These are phyloP conservation scores for Planoprotostelium fungivorum DNA, from an alignment of 78 protist genomes.

Conservation along the genomic window DNA sequence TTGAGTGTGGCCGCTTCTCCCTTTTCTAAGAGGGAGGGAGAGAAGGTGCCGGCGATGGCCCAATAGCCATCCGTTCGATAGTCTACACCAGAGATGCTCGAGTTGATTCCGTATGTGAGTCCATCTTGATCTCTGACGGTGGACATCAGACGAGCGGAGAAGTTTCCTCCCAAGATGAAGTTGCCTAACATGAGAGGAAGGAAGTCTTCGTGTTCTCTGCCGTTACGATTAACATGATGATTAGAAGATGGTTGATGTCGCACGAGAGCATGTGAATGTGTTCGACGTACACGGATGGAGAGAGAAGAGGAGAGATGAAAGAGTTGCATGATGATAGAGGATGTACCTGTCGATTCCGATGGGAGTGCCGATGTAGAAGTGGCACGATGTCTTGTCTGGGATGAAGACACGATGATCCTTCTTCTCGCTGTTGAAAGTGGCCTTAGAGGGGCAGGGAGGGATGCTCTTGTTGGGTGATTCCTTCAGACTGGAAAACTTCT, in stretches of 20 bases:
- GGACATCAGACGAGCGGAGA: conserved; percentile 1
- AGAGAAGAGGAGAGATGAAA: background rate
- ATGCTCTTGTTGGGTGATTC: background rate
- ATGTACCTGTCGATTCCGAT: background rate
- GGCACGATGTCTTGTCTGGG: background rate
- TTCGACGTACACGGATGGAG: too few species aligned
- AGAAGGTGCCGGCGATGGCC: background rate
- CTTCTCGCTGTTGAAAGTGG: background rate
- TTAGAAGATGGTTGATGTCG: too few species aligned
- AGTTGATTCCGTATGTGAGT: background rate
- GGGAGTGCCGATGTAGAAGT: background rate
- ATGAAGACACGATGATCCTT: background rate
- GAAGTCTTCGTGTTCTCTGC: background rate
- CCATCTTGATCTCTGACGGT: conserved; percentile 1
- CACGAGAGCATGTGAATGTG: too few species aligned
- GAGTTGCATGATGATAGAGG: background rate
- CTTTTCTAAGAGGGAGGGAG: background rate
- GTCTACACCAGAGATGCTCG: background rate
- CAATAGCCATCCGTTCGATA: background rate
- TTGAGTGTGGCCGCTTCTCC: background rate
- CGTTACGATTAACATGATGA: too few species aligned
- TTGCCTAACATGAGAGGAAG: conserved; percentile 3
- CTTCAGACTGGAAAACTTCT: background rate
- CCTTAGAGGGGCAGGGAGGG: background rate
- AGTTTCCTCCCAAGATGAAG: conserved; percentile 5